A percentile compares a stretch with the other conserved stretches of the same genome.
Conservation (phyloP, 179 eudicot genomes). For the Vitellaria paradoxa region DNA sequence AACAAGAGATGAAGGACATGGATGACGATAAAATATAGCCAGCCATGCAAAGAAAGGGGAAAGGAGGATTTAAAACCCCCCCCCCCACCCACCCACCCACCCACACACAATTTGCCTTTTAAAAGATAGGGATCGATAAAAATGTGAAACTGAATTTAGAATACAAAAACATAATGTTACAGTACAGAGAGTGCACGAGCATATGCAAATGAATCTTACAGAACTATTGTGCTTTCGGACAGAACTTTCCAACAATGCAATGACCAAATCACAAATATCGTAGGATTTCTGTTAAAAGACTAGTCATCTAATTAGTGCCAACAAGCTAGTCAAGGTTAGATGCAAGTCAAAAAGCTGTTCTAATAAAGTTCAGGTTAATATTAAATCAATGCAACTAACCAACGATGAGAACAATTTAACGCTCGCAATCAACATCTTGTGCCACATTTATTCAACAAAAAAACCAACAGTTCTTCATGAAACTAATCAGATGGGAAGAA, state of each 20-base stretch:
- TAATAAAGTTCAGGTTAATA: neutral
- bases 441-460: neutral
- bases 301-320: neutral
- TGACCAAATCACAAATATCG: neutral
- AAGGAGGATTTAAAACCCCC: no score
- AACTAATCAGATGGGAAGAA: neutral
- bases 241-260: neutral
- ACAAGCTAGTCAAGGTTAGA: neutral
- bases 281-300: neutral
- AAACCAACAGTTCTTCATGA: neutral
- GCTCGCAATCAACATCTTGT: neutral
- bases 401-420: neutral
- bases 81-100: no score
- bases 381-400: neutral
- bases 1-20: neutral
- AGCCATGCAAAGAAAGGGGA: neutral
- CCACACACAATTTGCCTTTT: neutral
- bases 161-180: neutral
- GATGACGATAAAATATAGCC: neutral
- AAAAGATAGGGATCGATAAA: neutral
- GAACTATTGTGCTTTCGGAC: neutral
- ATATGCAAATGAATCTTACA: neutral
- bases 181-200: neutral
- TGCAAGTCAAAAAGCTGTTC: neutral
- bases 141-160: neutral